phyloP scores from a whole-genome alignment of 805 yeast species.

The Kluyveromyces siamensis region DNA sequence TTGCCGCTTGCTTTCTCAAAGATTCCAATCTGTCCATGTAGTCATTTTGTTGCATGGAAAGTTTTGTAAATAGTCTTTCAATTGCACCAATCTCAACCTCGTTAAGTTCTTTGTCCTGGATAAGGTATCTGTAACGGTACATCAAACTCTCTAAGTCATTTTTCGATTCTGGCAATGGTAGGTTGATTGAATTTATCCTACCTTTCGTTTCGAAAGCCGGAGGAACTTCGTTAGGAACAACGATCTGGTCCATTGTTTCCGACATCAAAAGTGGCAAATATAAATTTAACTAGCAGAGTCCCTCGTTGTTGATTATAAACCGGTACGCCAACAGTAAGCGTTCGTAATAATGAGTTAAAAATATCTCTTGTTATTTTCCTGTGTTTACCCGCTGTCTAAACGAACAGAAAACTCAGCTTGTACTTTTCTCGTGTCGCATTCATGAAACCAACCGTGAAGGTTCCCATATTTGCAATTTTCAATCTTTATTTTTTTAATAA shows the following conservation, averaged over 20 bases:
- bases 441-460: background rate
- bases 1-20: constrained; percentile 18
- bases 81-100: constrained; percentile 36
- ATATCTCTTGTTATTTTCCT: background rate
- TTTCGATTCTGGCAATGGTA: constrained; percentile 21
- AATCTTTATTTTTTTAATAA: background rate
- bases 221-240: background rate
- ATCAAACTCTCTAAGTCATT: constrained; percentile 24
- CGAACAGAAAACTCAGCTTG: background rate
- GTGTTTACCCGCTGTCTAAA: constrained; percentile 1
- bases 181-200: constrained; percentile 4
- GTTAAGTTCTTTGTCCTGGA: constrained; percentile 17
- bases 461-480: background rate
- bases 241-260: background rate
- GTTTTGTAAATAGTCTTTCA: constrained; percentile 31
- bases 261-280: background rate
- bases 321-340: background rate
- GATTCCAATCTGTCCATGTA: constrained; percentile 24
- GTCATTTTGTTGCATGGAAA: constrained; percentile 34
- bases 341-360: background rate
- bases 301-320: background rate
- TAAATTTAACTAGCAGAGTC: background rate
- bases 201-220: constrained; percentile 2
- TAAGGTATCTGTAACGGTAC: constrained; percentile 25
- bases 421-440: background rate